Conservation (phyloP, 108 stramenopile genomes). For the Mediolabrus comicus region DNA sequence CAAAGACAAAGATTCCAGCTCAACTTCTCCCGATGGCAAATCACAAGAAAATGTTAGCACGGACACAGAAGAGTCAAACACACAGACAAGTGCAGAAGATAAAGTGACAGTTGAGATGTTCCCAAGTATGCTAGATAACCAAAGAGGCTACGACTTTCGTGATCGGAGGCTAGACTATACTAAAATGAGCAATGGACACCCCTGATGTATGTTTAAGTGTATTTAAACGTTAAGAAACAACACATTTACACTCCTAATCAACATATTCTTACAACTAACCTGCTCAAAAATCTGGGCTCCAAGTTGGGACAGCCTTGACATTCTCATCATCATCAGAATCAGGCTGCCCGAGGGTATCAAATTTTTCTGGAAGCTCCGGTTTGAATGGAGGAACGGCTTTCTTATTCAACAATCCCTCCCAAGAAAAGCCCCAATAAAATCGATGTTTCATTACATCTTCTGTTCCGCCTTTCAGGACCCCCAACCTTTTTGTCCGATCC, state of each 20-base stretch:
- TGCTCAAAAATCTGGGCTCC: background rate
- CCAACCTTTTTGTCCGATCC: constrained; percentile 59
- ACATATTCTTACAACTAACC: background rate
- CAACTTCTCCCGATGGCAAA: background rate
- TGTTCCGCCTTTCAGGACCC: constrained; percentile 57
- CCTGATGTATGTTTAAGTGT: background rate
- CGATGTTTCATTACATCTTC: constrained; percentile 58
- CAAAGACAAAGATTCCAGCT: background rate
- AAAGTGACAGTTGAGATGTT: constrained; percentile 19
- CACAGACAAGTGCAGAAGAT: background rate
- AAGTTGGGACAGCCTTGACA: background rate
- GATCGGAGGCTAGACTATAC: constrained; percentile 39
- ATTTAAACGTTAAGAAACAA: background rate
- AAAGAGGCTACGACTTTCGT: constrained; percentile 38
- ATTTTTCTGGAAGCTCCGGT: constrained; percentile 55
- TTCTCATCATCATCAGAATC: constrained; percentile 7
- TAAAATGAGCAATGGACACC: background rate
- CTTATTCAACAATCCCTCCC: constrained; percentile 60
- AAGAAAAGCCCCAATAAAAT: constrained; percentile 83
- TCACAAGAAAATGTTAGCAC: background rate
- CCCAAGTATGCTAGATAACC: constrained; percentile 36
- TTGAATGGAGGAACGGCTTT: constrained; percentile 77
- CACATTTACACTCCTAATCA: background rate
- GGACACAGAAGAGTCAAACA: background rate
- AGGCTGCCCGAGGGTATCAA: constrained; percentile 6